A percentile compares a stretch with the other conserved stretches of the same genome.
Conservation (phyloP, 345 rosid species). For the Citrus maxima region DNA sequence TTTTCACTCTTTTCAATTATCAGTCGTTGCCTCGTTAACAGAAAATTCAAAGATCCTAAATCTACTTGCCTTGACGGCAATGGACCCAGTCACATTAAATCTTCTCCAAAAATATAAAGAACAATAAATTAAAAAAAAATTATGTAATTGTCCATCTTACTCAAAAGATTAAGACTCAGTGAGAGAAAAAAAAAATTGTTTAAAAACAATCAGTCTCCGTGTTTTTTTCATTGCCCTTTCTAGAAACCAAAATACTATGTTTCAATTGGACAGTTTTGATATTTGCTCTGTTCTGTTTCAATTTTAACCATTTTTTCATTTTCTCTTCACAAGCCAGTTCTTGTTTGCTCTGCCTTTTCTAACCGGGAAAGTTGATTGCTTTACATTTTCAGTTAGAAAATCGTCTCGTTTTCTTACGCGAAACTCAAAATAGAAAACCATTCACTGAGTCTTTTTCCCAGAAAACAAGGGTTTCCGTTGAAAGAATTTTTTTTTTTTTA, state of each 20-base stretch:
- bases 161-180: not conserved
- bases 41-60: constrained; percentile 11
- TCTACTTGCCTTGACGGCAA: constrained; percentile 1
- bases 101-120: not conserved
- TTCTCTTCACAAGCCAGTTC: not conserved
- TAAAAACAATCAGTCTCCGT: too few relatives aligned
- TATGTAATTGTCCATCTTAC: not conserved
- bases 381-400: constrained; percentile 8
- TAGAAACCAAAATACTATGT: not conserved
- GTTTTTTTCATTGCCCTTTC: not conserved
- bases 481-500: not conserved
- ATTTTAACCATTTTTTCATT: not conserved
- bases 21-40: not conserved
- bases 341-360: constrained; percentile 12
- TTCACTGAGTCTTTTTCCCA: constrained; percentile 4
- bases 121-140: not conserved
- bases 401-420: not conserved
- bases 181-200: not conserved
- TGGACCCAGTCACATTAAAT: constrained; percentile 10
- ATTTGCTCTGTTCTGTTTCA: not conserved
- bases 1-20: not conserved
- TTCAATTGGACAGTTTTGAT: constrained; percentile 10
- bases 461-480: constrained; percentile 32
- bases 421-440: not conserved
- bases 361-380: constrained; percentile 20